These are phyloP conservation scores for Yamadazyma philogaea DNA, from an alignment of 805 yeast genomes.

Conservation along the genomic window DNA sequence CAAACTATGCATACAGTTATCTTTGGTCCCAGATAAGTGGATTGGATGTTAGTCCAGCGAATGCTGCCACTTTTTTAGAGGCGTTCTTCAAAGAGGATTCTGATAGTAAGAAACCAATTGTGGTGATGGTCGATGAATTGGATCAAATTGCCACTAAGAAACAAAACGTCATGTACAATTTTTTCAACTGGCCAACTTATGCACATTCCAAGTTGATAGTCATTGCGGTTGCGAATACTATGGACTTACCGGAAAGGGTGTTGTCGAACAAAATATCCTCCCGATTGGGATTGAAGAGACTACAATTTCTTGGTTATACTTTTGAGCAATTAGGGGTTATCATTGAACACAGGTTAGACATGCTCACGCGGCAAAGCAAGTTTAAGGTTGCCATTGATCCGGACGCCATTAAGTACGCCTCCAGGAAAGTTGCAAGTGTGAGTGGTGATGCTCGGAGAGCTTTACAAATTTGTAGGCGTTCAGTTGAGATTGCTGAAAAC, in stretches of 20 bases:
- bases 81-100: conserved; percentile 51
- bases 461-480: conserved; percentile 79
- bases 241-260: conserved; percentile 92
- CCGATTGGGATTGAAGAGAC: conserved; percentile 81
- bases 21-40: conserved; percentile 77
- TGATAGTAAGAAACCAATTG: conserved; percentile 50
- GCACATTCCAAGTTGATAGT: conserved; percentile 76
- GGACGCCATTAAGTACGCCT: conserved; percentile 88
- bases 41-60: conserved; percentile 51
- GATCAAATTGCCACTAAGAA: conserved; percentile 85
- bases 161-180: conserved; percentile 88
- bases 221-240: conserved; percentile 92
- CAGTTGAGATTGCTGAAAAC: conserved; percentile 80
- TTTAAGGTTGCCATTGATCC: conserved; percentile 47
- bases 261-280: conserved; percentile 87
- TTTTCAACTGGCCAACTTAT: conserved; percentile 96
- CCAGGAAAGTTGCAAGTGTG: conserved; percentile 92
- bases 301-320: conserved; percentile 86
- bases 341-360: conserved; percentile 65
- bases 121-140: conserved; percentile 84
- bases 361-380: conserved; percentile 28
- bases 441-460: conserved; percentile 98
- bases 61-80: conserved; percentile 68
- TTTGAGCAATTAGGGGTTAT: conserved; percentile 73
- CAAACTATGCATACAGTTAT: conserved; percentile 76